A percentile compares a stretch with the other conserved stretches of the same genome.
phyloP scores from a whole-genome alignment of 495 filamentous ascomycete genomes.

The Daldinia concentrica region DNA sequence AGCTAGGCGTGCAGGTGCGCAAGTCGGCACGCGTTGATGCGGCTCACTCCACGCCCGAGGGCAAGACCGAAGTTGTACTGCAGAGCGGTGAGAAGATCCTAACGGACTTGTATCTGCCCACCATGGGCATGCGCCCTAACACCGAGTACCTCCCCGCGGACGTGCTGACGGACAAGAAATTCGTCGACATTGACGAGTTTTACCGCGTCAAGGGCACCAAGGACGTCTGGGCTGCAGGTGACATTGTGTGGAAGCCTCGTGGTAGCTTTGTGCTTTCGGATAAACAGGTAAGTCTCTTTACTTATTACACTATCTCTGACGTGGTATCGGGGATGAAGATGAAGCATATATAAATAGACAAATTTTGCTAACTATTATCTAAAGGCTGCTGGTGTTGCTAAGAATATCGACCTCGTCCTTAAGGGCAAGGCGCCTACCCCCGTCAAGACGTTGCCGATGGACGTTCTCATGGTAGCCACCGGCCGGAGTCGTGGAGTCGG shows the following conservation, averaged over 20 bases:
- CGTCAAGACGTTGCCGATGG: conserved; percentile 55
- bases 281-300: conserved; percentile 49
- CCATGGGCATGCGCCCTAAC: conserved; percentile 69
- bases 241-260: conserved; percentile 58
- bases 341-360: background rate
- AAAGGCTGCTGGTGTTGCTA: conserved; percentile 53
- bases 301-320: background rate
- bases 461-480: conserved; percentile 51
- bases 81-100: conserved; percentile 51
- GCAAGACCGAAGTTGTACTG: conserved; percentile 52
- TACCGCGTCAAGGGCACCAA: conserved; percentile 57
- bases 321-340: background rate
- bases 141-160: conserved; percentile 63
- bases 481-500: conserved; percentile 55
- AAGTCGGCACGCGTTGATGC: conserved; percentile 50
- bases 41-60: conserved; percentile 34
- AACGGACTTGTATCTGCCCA: conserved; percentile 71
- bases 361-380: background rate
- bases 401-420: conserved; percentile 54
- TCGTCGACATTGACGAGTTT: conserved; percentile 65
- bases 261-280: conserved; percentile 58
- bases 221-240: conserved; percentile 64
- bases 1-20: conserved; percentile 61
- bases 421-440: conserved; percentile 46
- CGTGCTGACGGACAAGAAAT: conserved; percentile 60